A percentile compares a stretch with the other conserved stretches of the same genome.
Evolutionary conservation across 2,329 filamentous ascomycete species (phyloP).

Genomic region (Colletotrichum australisinense): DNA sequence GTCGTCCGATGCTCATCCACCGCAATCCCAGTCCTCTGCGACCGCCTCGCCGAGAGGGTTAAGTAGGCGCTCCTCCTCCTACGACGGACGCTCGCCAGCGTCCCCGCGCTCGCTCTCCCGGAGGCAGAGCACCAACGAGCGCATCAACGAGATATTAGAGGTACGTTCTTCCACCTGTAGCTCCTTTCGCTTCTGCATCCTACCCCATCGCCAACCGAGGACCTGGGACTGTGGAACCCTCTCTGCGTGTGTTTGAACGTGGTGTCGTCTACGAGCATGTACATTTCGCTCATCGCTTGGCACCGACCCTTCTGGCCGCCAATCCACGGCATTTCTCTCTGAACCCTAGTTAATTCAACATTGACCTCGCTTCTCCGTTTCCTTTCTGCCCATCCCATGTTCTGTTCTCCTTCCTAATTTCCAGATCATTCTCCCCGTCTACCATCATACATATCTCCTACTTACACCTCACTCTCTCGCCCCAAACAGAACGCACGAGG

Average conservation of each 20-base stretch:
- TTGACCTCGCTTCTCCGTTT: background rate
- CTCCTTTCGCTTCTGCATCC: slow-evolving; percentile 15
- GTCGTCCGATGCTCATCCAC: slow-evolving; percentile 18
- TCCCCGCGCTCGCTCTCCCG: slow-evolving; percentile 23
- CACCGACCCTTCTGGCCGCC: slow-evolving; percentile 17
- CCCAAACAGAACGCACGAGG: slow-evolving; percentile 51
- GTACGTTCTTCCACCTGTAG: slow-evolving; percentile 44
- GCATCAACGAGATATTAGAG: slow-evolving; percentile 59
- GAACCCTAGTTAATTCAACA: background rate
- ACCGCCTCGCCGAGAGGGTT: slow-evolving; percentile 14
- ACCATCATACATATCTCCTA: background rate
- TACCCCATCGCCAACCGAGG: slow-evolving; percentile 6
- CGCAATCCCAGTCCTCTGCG: slow-evolving; percentile 19
- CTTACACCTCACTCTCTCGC: slow-evolving; percentile 12
- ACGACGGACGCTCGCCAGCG: slow-evolving; percentile 19
- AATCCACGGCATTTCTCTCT: background rate
- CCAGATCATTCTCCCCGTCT: background rate
- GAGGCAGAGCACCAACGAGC: slow-evolving; percentile 48
- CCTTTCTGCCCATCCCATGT: background rate
- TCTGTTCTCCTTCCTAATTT: background rate
- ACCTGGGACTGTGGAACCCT: background rate
- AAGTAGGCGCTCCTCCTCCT: slow-evolving; percentile 32
- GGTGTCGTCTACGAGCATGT: no score
- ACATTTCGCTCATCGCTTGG: slow-evolving; percentile 16
- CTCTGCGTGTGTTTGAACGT: background rate